Evolutionary conservation across 1,284 basidiomycete genomes (phyloP).

Genomic region (Coniferiporia weirii): DNA sequence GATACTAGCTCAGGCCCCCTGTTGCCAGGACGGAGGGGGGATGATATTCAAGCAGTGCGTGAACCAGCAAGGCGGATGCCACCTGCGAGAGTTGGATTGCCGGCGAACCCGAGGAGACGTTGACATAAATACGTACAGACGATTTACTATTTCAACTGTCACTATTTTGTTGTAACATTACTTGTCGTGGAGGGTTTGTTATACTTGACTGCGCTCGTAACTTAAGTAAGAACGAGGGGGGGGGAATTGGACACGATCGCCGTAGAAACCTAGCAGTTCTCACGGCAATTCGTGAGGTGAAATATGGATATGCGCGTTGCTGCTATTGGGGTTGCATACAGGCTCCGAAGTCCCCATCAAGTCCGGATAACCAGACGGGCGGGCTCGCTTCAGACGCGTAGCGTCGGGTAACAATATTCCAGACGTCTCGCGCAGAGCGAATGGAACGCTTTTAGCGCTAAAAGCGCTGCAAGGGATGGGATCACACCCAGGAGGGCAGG

Average conservation of each 20-base stretch:
- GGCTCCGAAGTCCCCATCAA: neutral
- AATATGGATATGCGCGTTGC: no score
- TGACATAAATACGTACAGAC: constrained; percentile 4
- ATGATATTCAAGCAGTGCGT: neutral
- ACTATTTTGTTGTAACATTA: neutral
- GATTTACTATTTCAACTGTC: neutral
- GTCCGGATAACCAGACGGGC: no score
- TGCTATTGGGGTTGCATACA: neutral
- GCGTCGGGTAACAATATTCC: neutral
- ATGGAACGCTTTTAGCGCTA: no score
- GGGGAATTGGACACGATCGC: no score
- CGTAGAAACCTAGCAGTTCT: no score
- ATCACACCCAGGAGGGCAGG: neutral
- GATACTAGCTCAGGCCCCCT: neutral
- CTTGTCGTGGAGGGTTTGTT: neutral
- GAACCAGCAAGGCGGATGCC: constrained; percentile 7
- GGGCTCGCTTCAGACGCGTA: neutral
- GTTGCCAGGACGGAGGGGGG: neutral
- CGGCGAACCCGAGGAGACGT: constrained; percentile 22
- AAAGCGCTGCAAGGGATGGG: no score
- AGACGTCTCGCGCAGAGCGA: no score
- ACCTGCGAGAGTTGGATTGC: constrained; percentile 23
- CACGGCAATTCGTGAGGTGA: no score
- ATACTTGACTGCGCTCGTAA: no score
- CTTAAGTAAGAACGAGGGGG: no score